These are phyloP conservation scores for Lichtheimia hyalospora DNA, from an alignment of 371 early-diverging fungal genomes.

Conservation along the genomic window DNA sequence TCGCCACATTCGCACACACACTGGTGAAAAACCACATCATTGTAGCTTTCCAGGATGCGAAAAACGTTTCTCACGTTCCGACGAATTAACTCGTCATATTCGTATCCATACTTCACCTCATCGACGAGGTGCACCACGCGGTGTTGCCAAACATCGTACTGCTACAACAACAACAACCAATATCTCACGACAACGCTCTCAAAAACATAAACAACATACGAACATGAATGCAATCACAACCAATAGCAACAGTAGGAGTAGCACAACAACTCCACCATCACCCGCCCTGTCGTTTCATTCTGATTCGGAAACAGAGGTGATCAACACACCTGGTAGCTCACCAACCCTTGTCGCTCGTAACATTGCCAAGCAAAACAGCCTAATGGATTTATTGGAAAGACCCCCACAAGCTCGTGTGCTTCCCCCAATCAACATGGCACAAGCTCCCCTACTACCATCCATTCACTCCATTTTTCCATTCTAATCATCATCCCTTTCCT, in stretches of 20 bases:
- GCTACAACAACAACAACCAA: background rate
- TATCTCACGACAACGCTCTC: background rate
- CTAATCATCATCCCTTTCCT: conserved; percentile 10
- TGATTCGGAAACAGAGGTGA: conserved; percentile 38
- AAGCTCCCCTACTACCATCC: conserved; percentile 20
- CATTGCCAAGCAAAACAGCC: conserved; percentile 15
- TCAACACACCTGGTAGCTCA: conserved; percentile 43
- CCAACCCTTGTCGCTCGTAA: conserved; percentile 31
- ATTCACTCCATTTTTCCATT: conserved; percentile 34
- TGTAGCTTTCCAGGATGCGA: conserved; percentile 81
- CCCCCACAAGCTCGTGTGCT: conserved; percentile 52
- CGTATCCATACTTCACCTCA: conserved; percentile 67
- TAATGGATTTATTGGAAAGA: conserved; percentile 40
- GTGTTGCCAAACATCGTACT: too few species aligned
- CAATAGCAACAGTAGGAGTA: background rate
- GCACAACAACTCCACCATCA: conserved; percentile 33
- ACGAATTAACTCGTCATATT: conserved; percentile 86
- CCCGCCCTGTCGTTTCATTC: conserved; percentile 46
- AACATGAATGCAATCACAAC: background rate
- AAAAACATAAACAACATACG: conserved; percentile 1
- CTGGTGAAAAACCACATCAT: conserved; percentile 88
- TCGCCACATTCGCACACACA: conserved; percentile 89
- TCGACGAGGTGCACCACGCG: conserved; percentile 23
- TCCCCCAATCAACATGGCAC: conserved; percentile 34
- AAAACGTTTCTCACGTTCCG: conserved; percentile 87